Base-by-base conservation (phyloP, 768 basidiomycete genomes). In the Auricularia sp. region DNA sequence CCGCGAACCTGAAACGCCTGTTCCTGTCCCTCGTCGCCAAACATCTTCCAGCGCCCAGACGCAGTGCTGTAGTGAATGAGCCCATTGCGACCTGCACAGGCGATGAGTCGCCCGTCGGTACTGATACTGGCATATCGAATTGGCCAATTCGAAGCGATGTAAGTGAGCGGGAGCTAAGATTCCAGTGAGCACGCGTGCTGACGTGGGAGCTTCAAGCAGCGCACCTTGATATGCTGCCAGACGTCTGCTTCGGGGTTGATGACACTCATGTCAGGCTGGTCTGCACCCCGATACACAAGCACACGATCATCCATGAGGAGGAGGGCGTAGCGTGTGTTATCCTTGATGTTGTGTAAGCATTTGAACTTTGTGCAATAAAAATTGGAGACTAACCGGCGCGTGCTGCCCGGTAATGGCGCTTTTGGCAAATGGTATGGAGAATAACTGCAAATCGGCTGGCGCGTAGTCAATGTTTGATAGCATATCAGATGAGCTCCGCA, bases 231-330 rank as follows among this genome's bases (percentile, higher is more conserved):
- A 76, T 91, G 90, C 70, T 98, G 94, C 95, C 96, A 98, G 18
- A 98, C 95, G 71, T 98, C 95, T 3, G 92, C 92, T 73, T 96
- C 94, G 16, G 95, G 94, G 72, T 98, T 98, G 71, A 98, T 97
- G 65, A 99, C 88, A 72, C 93, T 96, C 88, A 97, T 89, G 73
- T 98, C 95, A 4, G 96, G 95, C 73, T 98, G 95, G 74, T 98
- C 96, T 35, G 95, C 93, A 14, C 96, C 95, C 64, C 96, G 84
- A 74, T 98, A 99, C 16, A 98, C 86, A 0, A 97, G 81, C 2
- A 91, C 90, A 51, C 93, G 85, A 70, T 98, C 96, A 70, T 98
- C 94, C 85, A 95, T 85, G 76, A 96, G 94, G 47, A 98, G 80
- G 76, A 96, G 96, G 1, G 93, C 95, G 72, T 96, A 96, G 68